Base-by-base conservation (phyloP, 495 filamentous ascomycete genomes). In the Talaromyces wortmannii region DNA sequence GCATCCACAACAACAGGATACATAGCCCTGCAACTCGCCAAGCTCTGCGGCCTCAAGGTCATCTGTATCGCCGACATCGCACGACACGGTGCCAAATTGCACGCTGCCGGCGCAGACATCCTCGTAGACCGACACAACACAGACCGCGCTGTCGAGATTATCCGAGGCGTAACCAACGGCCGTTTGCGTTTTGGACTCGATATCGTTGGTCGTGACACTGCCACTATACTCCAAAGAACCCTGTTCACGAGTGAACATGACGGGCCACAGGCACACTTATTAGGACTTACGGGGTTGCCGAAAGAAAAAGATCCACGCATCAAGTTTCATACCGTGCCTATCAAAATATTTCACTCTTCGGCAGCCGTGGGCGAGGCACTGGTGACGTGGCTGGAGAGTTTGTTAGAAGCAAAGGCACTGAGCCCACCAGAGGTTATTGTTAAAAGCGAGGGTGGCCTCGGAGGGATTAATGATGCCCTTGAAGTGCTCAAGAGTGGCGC, bases 331-430 rank as follows among this genome's bases (percentile, higher is more conserved):
- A 82, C 73, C 5, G 80, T 88, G 17, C 85, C 85, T 0, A 86
- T 89, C 50, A 89, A 88, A 64, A 56, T 86, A 23, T 89, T 87
- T 59, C 85, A 89, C 58, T 74, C 78, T 50, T 76, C 80, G 4
- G 73, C 79, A 0, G 65, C 67, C 3, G 73, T 87, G 0, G 85
- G 85, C 1, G 78, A 81, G 48, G 64, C 63, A 6, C 61, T 85
- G 61, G 78, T 82, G 5, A 57, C 59, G 15, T 89, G 84, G 85
- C 62, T 86, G 56, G 84, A 88, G 62, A 64, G 68, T 33, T 62
- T 89, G 46, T 58, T 88, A 45, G 68, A 73, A 18, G 61, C 70
- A 3, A 68, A 68, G 0, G 57, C 73, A 16, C 57, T 89, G 17
- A 60, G 64, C 31, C 67, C 81, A 31, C 84, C 83, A 0, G 82